Percentiles rank a stretch among this genome's conserved stretches.
Conservation (phyloP, 192 early-diverging fungal species). For the Coemansia sp. region DNA sequence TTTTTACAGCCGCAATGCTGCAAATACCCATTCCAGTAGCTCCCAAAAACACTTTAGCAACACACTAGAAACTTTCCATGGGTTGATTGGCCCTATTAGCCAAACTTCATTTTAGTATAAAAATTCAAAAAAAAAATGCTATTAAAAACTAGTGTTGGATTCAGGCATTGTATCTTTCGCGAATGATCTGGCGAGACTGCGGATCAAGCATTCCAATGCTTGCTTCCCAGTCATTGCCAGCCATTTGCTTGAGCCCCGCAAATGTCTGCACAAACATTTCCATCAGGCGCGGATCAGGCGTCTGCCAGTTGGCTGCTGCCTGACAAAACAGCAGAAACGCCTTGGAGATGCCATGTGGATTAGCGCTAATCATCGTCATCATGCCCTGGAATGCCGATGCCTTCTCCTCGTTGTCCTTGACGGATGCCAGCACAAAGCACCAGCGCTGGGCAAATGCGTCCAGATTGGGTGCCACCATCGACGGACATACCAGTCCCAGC, state of each 20-base stretch:
- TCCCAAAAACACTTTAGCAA: too few relatives aligned
- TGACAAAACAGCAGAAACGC: constrained; percentile 75
- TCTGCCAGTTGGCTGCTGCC: constrained; percentile 76
- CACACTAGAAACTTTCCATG: too few relatives aligned
- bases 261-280: constrained; percentile 55
- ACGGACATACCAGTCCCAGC: constrained; percentile 83
- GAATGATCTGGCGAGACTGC: constrained; percentile 43
- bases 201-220: constrained; percentile 46
- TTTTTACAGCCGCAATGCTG: too few relatives aligned
- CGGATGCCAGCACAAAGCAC: constrained; percentile 72
- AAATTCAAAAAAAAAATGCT: too few relatives aligned
- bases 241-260: constrained; percentile 51
- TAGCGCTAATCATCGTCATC: constrained; percentile 86
- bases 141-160: not conserved
- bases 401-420: constrained; percentile 96
- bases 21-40: too few relatives aligned
- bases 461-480: constrained; percentile 80
- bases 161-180: constrained; percentile 43
- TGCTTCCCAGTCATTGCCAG: constrained; percentile 46
- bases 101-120: too few relatives aligned
- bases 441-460: constrained; percentile 79
- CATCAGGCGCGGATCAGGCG: constrained; percentile 49
- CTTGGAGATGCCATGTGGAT: constrained; percentile 79
- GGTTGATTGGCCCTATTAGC: too few relatives aligned
- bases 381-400: constrained; percentile 93